Evolutionary conservation across 2,329 filamentous ascomycete genomes (phyloP), one percentile per base, ranked within the genome.

Genomic region (Penicillium aurantiogriseum): DNA sequence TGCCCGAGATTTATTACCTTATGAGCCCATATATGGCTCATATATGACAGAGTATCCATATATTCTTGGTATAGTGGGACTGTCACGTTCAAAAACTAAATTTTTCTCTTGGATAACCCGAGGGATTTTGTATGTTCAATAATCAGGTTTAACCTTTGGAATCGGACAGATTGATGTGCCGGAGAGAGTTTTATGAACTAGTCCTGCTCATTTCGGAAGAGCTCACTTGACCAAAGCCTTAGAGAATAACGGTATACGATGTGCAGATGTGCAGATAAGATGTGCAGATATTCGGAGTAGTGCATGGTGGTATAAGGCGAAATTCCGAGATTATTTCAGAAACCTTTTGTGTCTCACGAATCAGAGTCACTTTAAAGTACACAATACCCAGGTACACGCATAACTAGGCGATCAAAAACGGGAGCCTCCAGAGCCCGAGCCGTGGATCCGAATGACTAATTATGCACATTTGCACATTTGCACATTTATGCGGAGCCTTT

Each of bases 381-480:
- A 39, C 8, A 19, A 39, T n/a, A n/a, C 8, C 23, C 23, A 23
- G 23, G 9, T n/a, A 27, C 25, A n/a, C n/a, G n/a, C 21, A 21
- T 21, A 21, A 21, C 21, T 21, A 21, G 21, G 21, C 21, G 21
- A 43, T 42, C 39, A n/a, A 38, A 13, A 8, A 25, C 39, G 13
- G 39, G 13, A 42, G 6, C n/a, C 35, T 17, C 17, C 36, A 17
- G 4, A n/a, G 7, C 7, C 17, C 4, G 35, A 19, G 17, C 15
- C 35, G 17, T 25, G 19, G 23, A 27, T 3, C 23, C 5, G 23
- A 35, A 33, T 47, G 61, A 63, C 51, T 62, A 61, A 63, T 55
- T 54, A 54, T 63, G 57, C 35, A 36, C 1, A 23, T 38, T 57
- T 53, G 21, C 21, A 23, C 21, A 23, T 23, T 23, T 31, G 11